phyloP scores from a whole-genome alignment of 2,329 filamentous ascomycete genomes.

The Neonectria sp. region DNA sequence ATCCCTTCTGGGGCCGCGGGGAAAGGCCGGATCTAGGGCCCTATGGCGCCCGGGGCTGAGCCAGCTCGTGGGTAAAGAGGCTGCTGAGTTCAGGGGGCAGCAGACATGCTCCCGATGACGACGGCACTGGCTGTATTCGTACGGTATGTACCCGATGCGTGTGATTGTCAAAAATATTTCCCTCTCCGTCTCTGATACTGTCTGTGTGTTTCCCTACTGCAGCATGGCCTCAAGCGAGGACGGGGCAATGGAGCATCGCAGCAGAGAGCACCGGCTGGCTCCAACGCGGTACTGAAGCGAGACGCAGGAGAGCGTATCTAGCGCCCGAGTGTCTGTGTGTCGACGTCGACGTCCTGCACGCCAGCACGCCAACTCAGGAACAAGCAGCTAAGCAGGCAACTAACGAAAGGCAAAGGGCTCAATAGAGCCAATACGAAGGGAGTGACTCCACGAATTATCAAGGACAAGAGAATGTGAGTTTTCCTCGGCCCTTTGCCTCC shows the following conservation, averaged over 20 bases:
- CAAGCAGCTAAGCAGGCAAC: conserved; percentile 37
- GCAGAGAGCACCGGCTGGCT: conserved; percentile 33
- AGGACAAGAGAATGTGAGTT: background rate
- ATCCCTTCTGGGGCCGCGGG: conserved; percentile 23
- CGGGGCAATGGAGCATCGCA: conserved; percentile 29
- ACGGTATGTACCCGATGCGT: conserved; percentile 5
- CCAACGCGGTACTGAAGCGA: conserved; percentile 42
- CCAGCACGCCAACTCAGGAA: conserved; percentile 40
- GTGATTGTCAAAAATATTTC: conserved; percentile 16
- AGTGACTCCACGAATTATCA: conserved; percentile 24
- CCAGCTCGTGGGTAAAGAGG: conserved; percentile 13
- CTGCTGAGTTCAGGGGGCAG: background rate
- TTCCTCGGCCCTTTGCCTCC: conserved; percentile 21
- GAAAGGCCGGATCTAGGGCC: conserved; percentile 24
- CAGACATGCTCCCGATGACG: conserved; percentile 5
- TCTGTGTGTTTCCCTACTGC: conserved; percentile 24
- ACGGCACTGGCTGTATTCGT: background rate
- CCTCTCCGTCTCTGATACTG: conserved; percentile 10
- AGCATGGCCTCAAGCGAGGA: conserved; percentile 15
- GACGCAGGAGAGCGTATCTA: conserved; percentile 46
- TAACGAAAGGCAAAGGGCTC: conserved; percentile 31
- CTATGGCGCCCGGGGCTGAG: conserved; percentile 21
- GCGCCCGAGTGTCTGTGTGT: conserved; percentile 34
- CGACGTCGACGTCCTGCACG: conserved; percentile 17
- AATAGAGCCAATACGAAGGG: conserved; percentile 34